Percentiles rank a stretch among this genome's conserved stretches.
Conservation (phyloP, 345 rosid genomes). For the Cardamine occulta region DNA sequence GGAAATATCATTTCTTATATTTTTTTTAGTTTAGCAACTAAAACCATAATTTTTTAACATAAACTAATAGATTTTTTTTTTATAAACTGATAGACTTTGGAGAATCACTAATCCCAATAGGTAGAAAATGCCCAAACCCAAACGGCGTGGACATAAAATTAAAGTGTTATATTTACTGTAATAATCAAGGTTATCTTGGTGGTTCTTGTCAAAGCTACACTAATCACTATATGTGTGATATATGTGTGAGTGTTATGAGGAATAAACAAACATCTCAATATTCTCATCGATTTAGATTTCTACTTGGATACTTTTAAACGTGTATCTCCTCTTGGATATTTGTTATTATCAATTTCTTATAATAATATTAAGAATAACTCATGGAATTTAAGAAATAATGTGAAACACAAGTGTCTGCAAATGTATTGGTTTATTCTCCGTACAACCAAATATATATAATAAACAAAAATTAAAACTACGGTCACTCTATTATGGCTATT, state of each 20-base stretch:
- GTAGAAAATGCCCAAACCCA: constrained; percentile 9
- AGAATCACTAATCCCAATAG: constrained; percentile 2
- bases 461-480: no score
- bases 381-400: not conserved
- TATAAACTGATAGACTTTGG: not conserved
- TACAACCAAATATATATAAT: no score
- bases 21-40: not conserved
- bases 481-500: no score
- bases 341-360: not conserved
- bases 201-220: constrained; percentile 19
- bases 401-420: not conserved
- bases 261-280: constrained; percentile 2
- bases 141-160: not conserved
- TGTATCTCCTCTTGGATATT: not conserved
- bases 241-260: constrained; percentile 21
- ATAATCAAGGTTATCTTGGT: not conserved
- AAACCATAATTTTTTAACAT: not conserved
- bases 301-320: not conserved
- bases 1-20: not conserved
- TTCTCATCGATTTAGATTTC: not conserved
- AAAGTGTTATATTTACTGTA: not conserved
- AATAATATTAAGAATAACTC: not conserved
- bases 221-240: no score
- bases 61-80: not conserved
- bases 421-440: not conserved